These are phyloP conservation scores for Dunaliella primolecta DNA, from an alignment of 139 green algal species.

Conservation along the genomic window DNA sequence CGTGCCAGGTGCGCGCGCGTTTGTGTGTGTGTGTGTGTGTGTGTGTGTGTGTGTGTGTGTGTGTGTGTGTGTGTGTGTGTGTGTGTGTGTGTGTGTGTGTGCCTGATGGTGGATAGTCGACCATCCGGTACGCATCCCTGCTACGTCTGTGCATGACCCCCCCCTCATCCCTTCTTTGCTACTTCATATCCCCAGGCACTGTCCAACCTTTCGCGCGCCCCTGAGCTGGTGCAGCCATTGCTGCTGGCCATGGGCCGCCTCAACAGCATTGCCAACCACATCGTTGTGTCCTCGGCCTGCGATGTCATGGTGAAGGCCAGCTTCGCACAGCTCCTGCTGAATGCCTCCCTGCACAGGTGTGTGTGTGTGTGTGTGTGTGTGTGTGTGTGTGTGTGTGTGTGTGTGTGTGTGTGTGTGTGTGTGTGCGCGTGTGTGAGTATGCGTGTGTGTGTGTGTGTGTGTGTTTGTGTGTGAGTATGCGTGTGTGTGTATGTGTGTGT, in stretches of 20 bases:
- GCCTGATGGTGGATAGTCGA: background rate
- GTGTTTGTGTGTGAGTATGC: no score
- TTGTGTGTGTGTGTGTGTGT: background rate
- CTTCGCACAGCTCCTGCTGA: conserved; percentile 7
- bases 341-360: background rate
- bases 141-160: no score
- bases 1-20: background rate
- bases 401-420: no score
- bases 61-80: background rate
- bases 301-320: background rate
- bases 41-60: background rate
- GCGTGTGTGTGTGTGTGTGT: no score
- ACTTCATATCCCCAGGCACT: background rate
- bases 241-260: conserved; percentile 1
- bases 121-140: background rate
- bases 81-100: background rate
- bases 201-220: conserved; percentile 8
- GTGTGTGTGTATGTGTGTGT: no score
- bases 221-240: conserved; percentile 5
- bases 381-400: no score
- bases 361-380: no score
- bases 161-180: background rate
- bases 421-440: no score
- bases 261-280: background rate
- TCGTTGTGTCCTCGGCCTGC: background rate